These are phyloP conservation scores for Phellinidium pouzarii DNA, from an alignment of 1,284 basidiomycete species.

Conservation along the genomic window DNA sequence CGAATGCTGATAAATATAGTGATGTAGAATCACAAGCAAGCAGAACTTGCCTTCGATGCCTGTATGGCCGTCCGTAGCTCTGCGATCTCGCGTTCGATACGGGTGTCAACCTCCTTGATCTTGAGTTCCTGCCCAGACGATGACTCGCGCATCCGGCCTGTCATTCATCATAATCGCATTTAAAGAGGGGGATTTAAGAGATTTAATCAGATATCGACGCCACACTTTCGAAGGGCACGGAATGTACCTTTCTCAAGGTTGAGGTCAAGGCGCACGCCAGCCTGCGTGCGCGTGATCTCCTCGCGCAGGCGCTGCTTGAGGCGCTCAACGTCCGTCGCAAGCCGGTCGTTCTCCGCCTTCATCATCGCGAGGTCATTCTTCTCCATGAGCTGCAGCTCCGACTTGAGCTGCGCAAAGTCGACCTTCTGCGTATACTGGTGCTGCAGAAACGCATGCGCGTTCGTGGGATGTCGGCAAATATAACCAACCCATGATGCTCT, in stretches of 20 bases:
- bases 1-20: not conserved
- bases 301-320: slow-evolving; percentile 92
- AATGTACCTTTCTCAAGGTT: slow-evolving; percentile 85
- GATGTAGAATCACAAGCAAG: not conserved
- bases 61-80: slow-evolving; percentile 86
- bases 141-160: slow-evolving; percentile 86
- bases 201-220: not conserved
- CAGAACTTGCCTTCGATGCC: slow-evolving; percentile 68
- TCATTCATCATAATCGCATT: not conserved
- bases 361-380: slow-evolving; percentile 96
- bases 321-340: slow-evolving; percentile 90
- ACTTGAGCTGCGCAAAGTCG: slow-evolving; percentile 95
- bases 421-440: slow-evolving; percentile 95
- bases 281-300: slow-evolving; percentile 88
- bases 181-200: not conserved
- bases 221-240: not conserved
- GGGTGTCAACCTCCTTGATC: slow-evolving; percentile 96
- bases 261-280: slow-evolving; percentile 89
- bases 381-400: slow-evolving; percentile 92
- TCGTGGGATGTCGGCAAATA: not conserved
- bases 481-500: not conserved
- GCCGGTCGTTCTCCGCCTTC: slow-evolving; percentile 91
- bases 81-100: slow-evolving; percentile 96
- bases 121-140: slow-evolving; percentile 89
- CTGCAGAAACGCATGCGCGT: slow-evolving; percentile 33